Conservation (phyloP, 208 protist species). For the Acanthamoeba healyi region DNA sequence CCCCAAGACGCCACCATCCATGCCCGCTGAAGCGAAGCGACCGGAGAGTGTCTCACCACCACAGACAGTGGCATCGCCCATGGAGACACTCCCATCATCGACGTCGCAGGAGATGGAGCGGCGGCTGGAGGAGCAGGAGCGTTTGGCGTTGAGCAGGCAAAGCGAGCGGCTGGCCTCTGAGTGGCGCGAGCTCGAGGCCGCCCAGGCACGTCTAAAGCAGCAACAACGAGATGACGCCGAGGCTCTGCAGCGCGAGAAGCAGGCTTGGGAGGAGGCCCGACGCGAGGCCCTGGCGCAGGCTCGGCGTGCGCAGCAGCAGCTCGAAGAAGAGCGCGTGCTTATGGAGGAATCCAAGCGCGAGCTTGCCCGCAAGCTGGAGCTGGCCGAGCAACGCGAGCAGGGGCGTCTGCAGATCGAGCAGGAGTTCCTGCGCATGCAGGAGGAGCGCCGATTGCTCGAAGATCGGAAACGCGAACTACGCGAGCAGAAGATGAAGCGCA, state of each 20-base stretch:
- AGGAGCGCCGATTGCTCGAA: conserved; percentile 1
- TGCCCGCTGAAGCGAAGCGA: no score
- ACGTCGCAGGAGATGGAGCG: neutral
- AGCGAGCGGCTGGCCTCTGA: neutral
- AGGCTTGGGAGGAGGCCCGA: neutral
- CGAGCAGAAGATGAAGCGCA: conserved; percentile 19
- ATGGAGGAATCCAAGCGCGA: conserved; percentile 19
- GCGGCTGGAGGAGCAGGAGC: conserved; percentile 30
- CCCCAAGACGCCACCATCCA: neutral
- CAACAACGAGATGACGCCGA: neutral
- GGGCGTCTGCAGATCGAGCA: neutral
- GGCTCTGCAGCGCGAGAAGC: conserved; percentile 17
- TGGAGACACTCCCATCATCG: neutral
- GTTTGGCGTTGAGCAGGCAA: neutral
- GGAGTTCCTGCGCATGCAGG: conserved; percentile 40
- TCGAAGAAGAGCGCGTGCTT: neutral
- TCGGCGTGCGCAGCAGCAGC: conserved; percentile 27
- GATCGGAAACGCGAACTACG: neutral
- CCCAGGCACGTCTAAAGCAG: neutral
- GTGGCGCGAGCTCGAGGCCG: conserved; percentile 17
- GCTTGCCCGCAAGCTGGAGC: neutral
- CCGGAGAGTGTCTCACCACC: no score
- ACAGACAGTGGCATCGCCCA: neutral
- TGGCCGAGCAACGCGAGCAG: conserved; percentile 18
- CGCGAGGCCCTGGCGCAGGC: neutral